Conservation (phyloP, 2,329 filamentous ascomycete genomes). For the Neofusicoccum ribis region DNA sequence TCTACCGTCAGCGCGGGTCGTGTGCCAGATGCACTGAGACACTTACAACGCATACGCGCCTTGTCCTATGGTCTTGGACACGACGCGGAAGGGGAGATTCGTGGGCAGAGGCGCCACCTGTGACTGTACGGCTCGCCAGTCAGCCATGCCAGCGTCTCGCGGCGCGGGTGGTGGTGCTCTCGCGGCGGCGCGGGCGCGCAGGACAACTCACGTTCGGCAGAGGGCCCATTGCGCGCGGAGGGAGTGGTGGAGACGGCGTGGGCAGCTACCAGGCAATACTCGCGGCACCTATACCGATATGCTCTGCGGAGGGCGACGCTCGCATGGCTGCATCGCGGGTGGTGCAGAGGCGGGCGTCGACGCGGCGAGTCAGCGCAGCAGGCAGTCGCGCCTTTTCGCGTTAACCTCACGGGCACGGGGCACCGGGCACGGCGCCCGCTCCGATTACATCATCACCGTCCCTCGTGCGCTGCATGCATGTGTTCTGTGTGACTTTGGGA, state of each 20-base stretch:
- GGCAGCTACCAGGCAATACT: constrained; percentile 3
- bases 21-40: constrained; percentile 4
- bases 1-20: constrained; percentile 13
- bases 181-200: neutral
- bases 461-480: neutral
- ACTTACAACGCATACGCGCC: constrained; percentile 94
- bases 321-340: constrained; percentile 7
- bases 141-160: neutral
- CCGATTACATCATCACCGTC: constrained; percentile 11
- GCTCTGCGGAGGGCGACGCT: neutral
- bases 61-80: constrained; percentile 94
- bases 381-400: constrained; percentile 16
- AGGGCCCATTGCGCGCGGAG: constrained; percentile 27
- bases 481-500: neutral
- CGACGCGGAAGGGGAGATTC: constrained; percentile 87
- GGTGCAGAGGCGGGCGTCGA: constrained; percentile 5
- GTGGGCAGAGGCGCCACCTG: constrained; percentile 83
- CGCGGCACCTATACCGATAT: neutral
- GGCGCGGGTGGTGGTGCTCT: neutral
- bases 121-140: constrained; percentile 56
- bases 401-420: constrained; percentile 7
- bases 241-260: neutral
- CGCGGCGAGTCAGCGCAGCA: constrained; percentile 11
- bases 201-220: constrained; percentile 30
- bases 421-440: neutral